Evolutionary conservation across 2,329 filamentous ascomycete species (phyloP).

Genomic region (Cercospora citrullina): DNA sequence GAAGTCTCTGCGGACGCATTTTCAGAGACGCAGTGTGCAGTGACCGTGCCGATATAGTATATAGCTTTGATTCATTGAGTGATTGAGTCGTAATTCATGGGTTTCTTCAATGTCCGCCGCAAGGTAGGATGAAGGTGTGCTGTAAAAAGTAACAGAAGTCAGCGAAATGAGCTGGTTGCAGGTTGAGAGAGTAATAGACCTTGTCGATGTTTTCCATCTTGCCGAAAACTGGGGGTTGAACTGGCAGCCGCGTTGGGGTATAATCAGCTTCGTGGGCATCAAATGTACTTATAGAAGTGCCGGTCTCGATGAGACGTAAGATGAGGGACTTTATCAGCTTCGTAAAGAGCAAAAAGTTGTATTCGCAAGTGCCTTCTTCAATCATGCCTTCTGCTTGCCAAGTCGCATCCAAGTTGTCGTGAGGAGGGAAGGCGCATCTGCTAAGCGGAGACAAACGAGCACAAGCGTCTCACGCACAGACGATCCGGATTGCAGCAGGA

Average conservation of each 20-base stretch:
- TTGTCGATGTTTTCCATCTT: background rate
- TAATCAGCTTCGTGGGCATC: background rate
- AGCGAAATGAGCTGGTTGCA: background rate
- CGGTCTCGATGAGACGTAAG: no score
- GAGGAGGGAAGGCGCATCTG: background rate
- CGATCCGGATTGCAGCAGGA: background rate
- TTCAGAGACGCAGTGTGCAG: background rate
- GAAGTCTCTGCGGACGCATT: background rate
- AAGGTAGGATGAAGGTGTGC: background rate
- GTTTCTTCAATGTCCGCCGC: background rate
- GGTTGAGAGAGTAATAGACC: background rate
- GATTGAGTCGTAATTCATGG: background rate
- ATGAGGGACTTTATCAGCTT: no score
- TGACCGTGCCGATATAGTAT: background rate
- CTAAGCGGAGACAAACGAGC: background rate
- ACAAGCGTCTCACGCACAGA: background rate
- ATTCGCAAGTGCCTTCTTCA: background rate
- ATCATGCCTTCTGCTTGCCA: background rate
- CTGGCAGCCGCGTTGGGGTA: background rate
- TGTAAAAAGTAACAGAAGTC: background rate
- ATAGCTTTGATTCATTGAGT: background rate
- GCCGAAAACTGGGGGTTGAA: background rate
- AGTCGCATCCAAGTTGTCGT: background rate
- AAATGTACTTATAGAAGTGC: no score
- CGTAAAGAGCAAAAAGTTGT: background rate